Conservation (phyloP, 306 rosid genomes). For the Malus asiatica region DNA sequence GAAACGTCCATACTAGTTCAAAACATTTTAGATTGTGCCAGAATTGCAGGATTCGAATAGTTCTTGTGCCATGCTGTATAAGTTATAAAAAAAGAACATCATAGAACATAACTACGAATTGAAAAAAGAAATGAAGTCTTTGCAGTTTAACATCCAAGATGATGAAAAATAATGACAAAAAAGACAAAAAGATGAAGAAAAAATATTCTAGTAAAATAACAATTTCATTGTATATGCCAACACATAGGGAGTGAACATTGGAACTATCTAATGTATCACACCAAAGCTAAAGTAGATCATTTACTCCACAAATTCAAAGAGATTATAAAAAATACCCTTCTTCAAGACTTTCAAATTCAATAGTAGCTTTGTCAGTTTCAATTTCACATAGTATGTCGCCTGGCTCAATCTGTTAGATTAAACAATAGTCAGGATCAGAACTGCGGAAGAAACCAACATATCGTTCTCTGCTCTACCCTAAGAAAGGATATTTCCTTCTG, state of each 20-base stretch:
- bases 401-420: slow-evolving; percentile 69
- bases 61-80: slow-evolving; percentile 3
- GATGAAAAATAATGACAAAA: not conserved
- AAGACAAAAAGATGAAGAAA: not conserved
- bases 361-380: slow-evolving; percentile 95
- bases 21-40: slow-evolving; percentile 16
- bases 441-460: slow-evolving; percentile 10
- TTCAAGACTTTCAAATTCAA: slow-evolving; percentile 93
- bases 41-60: slow-evolving; percentile 3
- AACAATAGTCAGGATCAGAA: slow-evolving; percentile 21
- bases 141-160: not conserved
- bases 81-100: not conserved
- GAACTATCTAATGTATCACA: slow-evolving; percentile 4
- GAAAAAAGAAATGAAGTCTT: not conserved
- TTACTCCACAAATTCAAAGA: not conserved
- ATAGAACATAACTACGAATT: not conserved
- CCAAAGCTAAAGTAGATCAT: not conserved
- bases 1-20: slow-evolving; percentile 10
- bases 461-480: not conserved
- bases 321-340: slow-evolving; percentile 50
- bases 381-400: slow-evolving; percentile 93
- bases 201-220: not conserved
- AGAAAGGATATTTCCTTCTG: slow-evolving; percentile 1
- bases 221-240: not conserved
- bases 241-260: not conserved